Base-by-base conservation (phyloP, 2,329 filamentous ascomycete genomes). In the Hirsutella minnesotensis region DNA sequence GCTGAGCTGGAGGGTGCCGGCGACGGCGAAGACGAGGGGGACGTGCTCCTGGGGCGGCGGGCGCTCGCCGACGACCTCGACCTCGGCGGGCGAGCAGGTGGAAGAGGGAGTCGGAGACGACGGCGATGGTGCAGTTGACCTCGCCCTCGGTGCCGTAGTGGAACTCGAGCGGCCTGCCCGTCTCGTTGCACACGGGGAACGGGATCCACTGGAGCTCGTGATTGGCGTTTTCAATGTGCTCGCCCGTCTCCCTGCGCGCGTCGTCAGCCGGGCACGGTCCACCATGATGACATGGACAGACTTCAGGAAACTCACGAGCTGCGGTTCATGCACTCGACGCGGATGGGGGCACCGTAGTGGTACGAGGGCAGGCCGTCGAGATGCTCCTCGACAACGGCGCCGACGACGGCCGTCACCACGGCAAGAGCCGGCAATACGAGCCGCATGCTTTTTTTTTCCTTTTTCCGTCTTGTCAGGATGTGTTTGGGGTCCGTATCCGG, bases 191-290 rank as follows among this genome's bases (percentile, higher is more conserved):
- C 29, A 74, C 72, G 20, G 86, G 86, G 63, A 96, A 96, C 33
- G 90, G 87, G 37, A 92, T 81, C 73, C 92, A 96, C 73, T 94
- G 76, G 44, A 95, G 78, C 61, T 94, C 83, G 56, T 92, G 82
- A 49, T 81, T 72, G 30, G 74, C 72, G 59, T 94, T 80, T 57
- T 86, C 83, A 56, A 95, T 81, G 69, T 94, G 87, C 63, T 94
- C 87, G 60, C 87, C 87, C 9, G 85, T 92, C 54, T 94, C 86
- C 55, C 86, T 92, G 58, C 2, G 13, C 18, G 30, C 8, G 19
- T 18, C 30, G 19, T 27, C 33, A 13, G 13, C 27, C 21, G n/a
- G 24, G 24, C 12, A 7, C 12, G 7, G 7, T 27, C n/a, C n/a
- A n/a, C n/a, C n/a, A n/a, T n/a, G n/a, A n/a, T n/a, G n/a, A n/a